These are phyloP conservation scores for Coemansia sp. DNA, from an alignment of 192 early-diverging fungal genomes.

Conservation along the genomic window DNA sequence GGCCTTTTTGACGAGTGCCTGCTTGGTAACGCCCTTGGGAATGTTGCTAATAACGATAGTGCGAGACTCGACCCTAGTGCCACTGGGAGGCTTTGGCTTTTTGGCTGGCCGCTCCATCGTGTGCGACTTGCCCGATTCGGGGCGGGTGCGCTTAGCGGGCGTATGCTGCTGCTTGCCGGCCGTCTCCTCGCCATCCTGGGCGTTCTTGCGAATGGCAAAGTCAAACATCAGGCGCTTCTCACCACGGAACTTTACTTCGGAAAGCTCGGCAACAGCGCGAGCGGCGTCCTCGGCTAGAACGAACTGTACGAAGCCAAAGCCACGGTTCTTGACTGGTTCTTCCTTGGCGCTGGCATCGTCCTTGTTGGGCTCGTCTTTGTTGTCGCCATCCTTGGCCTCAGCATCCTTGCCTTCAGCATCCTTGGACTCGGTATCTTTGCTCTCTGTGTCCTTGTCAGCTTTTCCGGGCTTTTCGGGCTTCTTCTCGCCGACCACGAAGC, in stretches of 20 bases:
- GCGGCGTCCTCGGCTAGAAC: slow-evolving; percentile 60
- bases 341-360: slow-evolving; percentile 12
- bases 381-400: slow-evolving; percentile 13
- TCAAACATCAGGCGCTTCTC: slow-evolving; percentile 74
- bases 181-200: slow-evolving; percentile 3
- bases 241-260: slow-evolving; percentile 73
- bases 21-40: slow-evolving; percentile 65
- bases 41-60: slow-evolving; percentile 58
- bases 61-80: slow-evolving; percentile 21
- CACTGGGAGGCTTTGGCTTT: slow-evolving; percentile 24
- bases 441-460: slow-evolving; percentile 2
- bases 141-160: slow-evolving; percentile 16
- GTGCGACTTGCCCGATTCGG: slow-evolving; percentile 13
- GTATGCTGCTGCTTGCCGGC: neutral
- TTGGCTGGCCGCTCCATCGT: slow-evolving; percentile 30
- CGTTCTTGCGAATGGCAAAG: slow-evolving; percentile 64
- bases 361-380: slow-evolving; percentile 30
- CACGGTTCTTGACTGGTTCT: slow-evolving; percentile 62
- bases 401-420: slow-evolving; percentile 33
- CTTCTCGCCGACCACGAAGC: slow-evolving; percentile 82
- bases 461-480: slow-evolving; percentile 31
- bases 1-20: slow-evolving; percentile 76
- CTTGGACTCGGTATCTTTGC: neutral
- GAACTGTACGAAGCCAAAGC: slow-evolving; percentile 93
- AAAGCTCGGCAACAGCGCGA: slow-evolving; percentile 75